Evolutionary conservation across 148 eudicot species (phyloP).

Genomic region (Cornus controversa): DNA sequence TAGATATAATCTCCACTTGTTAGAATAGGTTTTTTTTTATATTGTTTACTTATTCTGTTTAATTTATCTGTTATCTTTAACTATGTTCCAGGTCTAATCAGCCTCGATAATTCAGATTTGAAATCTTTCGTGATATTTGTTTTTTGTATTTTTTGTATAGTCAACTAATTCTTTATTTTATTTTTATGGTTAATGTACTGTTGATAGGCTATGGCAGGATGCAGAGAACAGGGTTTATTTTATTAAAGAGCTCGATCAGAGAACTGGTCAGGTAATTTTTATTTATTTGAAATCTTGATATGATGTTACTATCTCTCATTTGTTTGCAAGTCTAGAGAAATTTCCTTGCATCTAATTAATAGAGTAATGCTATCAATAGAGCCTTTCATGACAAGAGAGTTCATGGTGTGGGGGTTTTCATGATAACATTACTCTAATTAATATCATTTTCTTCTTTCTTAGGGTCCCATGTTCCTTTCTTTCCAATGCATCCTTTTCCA

Average conservation of each 20-base stretch:
- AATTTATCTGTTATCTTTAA: background rate
- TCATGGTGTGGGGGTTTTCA: no score
- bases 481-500: no score
- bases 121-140: background rate
- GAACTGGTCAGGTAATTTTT: slow-evolving; percentile 58
- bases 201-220: slow-evolving; percentile 81
- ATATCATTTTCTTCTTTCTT: no score
- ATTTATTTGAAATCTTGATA: no score
- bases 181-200: background rate
- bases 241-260: slow-evolving; percentile 64
- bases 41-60: background rate
- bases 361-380: no score
- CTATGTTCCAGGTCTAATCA: background rate
- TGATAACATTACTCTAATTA: no score
- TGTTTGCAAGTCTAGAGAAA: background rate
- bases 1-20: background rate
- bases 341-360: background rate
- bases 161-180: no score
- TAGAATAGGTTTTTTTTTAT: background rate
- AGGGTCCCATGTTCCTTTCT: no score
- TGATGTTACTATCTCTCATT: background rate
- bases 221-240: slow-evolving; percentile 70
- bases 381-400: no score
- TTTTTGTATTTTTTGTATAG: background rate
- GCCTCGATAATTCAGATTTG: background rate